Base-by-base conservation (phyloP, 139 green algal species). In the Monoraphidium neglectum region DNA sequence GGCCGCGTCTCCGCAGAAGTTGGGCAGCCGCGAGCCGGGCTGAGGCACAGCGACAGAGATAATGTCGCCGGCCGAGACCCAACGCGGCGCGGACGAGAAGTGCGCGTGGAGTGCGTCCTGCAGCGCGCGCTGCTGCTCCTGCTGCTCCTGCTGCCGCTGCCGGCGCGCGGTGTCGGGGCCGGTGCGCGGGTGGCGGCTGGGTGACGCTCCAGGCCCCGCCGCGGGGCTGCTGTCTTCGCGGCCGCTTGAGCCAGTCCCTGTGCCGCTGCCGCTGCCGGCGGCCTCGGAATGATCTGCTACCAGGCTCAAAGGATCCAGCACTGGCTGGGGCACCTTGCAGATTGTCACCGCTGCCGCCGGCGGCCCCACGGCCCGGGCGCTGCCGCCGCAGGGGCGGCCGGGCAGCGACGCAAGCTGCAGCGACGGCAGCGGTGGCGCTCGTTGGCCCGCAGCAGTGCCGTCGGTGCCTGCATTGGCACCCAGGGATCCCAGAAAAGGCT, bases 401-500 rank as follows among this genome's bases (percentile, higher is more conserved):
- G 63, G 36, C 35, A 5, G 2, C 51, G 63, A 37, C 46, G 63
- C 63, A 70, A 38, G 54, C 28, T 62, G 72, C 37, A n/a, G 61
- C 49, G 32, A 32, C 65, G 68, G 66, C 75, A 69, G 66, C 54
- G 71, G 49, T 36, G 56, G 28, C 6, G 30, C n/a, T 43, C 53
- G 13, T 32, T 53, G 32, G 16, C 24, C 40, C 33, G 71, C 53
- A 26, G 12, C n/a, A 70, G 38, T 16, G n/a, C 12, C 57, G 5
- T 46, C 61, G n/a, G n/a, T n/a, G n/a, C n/a, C n/a, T n/a, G n/a
- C n/a, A n/a, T n/a, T n/a, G n/a, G n/a, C n/a, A n/a, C n/a, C n/a
- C n/a, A n/a, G n/a, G n/a, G n/a, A n/a, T 23, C n/a, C 16, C 47
- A 84, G 65, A 57, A 88, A 80, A 0, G 76, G 79, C 47, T 54